These are phyloP conservation scores for Periconia sp. DNA, from an alignment of 2,329 filamentous ascomycete species.

Conservation along the genomic window DNA sequence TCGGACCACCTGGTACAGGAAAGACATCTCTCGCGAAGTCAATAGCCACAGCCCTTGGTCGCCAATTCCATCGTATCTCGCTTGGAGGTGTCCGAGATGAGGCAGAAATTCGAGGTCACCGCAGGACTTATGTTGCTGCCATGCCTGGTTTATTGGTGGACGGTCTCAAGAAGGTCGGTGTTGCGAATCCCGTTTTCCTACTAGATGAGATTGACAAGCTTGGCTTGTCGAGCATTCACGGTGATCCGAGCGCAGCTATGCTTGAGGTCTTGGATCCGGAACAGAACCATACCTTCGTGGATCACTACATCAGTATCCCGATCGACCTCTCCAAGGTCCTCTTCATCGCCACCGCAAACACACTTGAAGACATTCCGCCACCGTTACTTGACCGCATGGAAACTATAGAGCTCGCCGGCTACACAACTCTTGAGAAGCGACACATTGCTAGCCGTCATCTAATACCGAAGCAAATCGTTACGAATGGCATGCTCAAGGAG, in stretches of 20 bases:
- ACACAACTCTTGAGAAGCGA: conserved; percentile 95
- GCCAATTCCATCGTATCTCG: conserved; percentile 97
- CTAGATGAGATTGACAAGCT: conserved; percentile 99
- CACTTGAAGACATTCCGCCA: conserved; percentile 90
- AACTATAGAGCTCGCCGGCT: conserved; percentile 89
- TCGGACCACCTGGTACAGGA: conserved; percentile 91
- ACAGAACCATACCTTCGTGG: conserved; percentile 92
- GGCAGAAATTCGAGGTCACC: conserved; percentile 93
- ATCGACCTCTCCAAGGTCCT: conserved; percentile 95
- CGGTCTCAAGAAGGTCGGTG: conserved; percentile 92
- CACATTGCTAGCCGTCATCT: conserved; percentile 92
- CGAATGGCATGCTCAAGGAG: conserved; percentile 80
- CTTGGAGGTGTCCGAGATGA: conserved; percentile 95
- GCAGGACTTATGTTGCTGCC: conserved; percentile 96
- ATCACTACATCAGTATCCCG: conserved; percentile 95
- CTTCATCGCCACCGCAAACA: conserved; percentile 97
- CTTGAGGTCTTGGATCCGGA: conserved; percentile 96
- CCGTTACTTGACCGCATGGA: conserved; percentile 97
- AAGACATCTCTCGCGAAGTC: conserved; percentile 96
- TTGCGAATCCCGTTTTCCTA: conserved; percentile 92
- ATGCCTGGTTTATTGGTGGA: conserved; percentile 97
- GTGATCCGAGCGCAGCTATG: conserved; percentile 96
- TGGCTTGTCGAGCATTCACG: conserved; percentile 87
- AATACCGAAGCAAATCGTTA: conserved; percentile 93
- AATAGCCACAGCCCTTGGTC: conserved; percentile 86